Evolutionary conservation across 2,329 filamentous ascomycete species (phyloP).

Genomic region (Ceratocystis destructans): DNA sequence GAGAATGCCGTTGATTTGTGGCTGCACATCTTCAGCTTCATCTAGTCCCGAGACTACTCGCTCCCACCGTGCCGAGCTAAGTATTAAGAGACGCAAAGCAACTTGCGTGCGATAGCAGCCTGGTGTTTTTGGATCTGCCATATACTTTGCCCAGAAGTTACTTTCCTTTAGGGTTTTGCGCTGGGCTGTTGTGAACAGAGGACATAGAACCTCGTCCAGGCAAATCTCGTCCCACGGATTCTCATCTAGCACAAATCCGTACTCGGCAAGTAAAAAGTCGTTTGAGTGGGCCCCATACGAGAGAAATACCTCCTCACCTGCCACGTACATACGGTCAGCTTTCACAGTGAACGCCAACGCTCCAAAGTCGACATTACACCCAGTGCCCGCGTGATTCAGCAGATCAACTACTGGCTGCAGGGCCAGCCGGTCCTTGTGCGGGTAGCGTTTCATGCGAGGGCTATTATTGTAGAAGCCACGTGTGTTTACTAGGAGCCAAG

Average conservation of each 20-base stretch:
- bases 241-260: constrained; percentile 37
- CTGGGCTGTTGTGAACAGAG: constrained; percentile 27
- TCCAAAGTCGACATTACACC: constrained; percentile 41
- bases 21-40: constrained; percentile 33
- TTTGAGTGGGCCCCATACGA: constrained; percentile 59
- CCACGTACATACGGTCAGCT: constrained; percentile 35
- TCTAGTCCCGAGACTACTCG: constrained; percentile 34
- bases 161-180: constrained; percentile 30
- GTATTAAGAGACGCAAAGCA: constrained; percentile 32
- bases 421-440: constrained; percentile 47
- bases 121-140: constrained; percentile 35
- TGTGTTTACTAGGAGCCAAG: constrained; percentile 48
- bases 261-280: constrained; percentile 60
- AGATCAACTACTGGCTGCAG: constrained; percentile 61
- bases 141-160: constrained; percentile 39
- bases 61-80: constrained; percentile 31
- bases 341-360: constrained; percentile 40
- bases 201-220: constrained; percentile 36
- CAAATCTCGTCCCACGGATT: constrained; percentile 40
- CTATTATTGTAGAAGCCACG: constrained; percentile 47
- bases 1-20: constrained; percentile 28
- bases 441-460: constrained; percentile 31
- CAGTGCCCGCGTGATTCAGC: constrained; percentile 44
- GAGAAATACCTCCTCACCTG: constrained; percentile 52
- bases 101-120: constrained; percentile 43